Conservation (phyloP, 192 early-diverging fungal species). For the Globomyces pollinis-pini region DNA sequence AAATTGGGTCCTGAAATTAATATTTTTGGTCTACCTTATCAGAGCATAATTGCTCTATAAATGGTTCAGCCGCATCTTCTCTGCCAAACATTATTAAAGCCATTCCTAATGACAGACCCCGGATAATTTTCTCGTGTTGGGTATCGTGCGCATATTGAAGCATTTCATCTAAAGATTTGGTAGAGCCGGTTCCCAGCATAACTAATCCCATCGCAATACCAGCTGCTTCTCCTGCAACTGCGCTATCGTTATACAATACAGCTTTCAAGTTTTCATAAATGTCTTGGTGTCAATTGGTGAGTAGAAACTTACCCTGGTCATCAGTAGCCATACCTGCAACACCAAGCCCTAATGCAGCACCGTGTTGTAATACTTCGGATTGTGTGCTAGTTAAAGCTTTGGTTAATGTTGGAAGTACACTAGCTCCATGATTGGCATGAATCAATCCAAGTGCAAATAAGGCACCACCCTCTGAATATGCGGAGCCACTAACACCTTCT, state of each 20-base stretch:
- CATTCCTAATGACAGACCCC: constrained; percentile 89
- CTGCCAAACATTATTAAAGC: constrained; percentile 95
- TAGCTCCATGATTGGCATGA: constrained; percentile 87
- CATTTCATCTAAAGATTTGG: constrained; percentile 85
- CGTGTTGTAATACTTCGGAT: constrained; percentile 90
- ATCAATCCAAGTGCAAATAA: constrained; percentile 97
- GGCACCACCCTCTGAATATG: constrained; percentile 94
- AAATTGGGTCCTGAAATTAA: constrained; percentile 67
- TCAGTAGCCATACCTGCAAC: constrained; percentile 96
- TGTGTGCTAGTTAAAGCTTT: constrained; percentile 72
- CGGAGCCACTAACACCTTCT: constrained; percentile 75
- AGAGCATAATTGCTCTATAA: constrained; percentile 73
- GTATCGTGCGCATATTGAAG: constrained; percentile 96
- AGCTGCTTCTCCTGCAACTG: constrained; percentile 95
- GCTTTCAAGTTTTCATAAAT: constrained; percentile 83
- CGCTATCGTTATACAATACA: constrained; percentile 87
- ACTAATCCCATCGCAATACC: constrained; percentile 94
- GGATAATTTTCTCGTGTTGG: constrained; percentile 99
- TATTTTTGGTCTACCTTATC: constrained; percentile 66
- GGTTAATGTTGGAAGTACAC: constrained; percentile 73
- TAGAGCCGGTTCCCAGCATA: constrained; percentile 86
- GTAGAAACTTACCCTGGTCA: constrained; percentile 24
- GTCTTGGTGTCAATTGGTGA: constrained; percentile 37
- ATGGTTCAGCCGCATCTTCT: constrained; percentile 88
- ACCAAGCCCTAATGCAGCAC: constrained; percentile 90